These are phyloP conservation scores for Fonsecaea multimorphosa DNA, from an alignment of 2,329 filamentous ascomycete species.

Conservation along the genomic window DNA sequence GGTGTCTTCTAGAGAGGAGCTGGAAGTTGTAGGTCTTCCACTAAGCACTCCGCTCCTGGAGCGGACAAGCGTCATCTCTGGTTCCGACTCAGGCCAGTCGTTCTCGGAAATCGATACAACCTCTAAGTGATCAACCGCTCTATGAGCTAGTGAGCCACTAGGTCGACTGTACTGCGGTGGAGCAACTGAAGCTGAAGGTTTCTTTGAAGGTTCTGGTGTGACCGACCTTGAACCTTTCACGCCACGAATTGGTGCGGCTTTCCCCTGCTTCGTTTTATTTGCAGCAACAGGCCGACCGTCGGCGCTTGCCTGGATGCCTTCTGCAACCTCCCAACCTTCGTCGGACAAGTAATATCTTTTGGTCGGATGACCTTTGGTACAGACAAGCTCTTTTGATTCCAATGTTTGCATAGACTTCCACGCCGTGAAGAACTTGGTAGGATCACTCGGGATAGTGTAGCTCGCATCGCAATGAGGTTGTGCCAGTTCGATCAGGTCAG, in stretches of 20 bases:
- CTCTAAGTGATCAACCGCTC: conserved; percentile 17
- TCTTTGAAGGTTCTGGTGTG: neutral
- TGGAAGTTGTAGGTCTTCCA: conserved; percentile 5
- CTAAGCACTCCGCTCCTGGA: neutral
- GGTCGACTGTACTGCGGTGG: neutral
- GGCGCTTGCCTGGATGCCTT: conserved; percentile 46
- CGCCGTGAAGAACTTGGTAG: conserved; percentile 75
- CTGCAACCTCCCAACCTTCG: conserved; percentile 77
- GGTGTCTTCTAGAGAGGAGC: conserved; percentile 47
- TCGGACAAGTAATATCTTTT: conserved; percentile 75
- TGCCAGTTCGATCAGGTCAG: conserved; percentile 70
- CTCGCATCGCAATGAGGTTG: conserved; percentile 76
- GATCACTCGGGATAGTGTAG: conserved; percentile 70
- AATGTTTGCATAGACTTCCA: conserved; percentile 85
- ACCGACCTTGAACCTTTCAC: neutral
- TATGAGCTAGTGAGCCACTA: neutral
- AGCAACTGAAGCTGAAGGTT: neutral
- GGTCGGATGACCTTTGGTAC: conserved; percentile 70
- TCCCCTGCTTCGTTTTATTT: conserved; percentile 8
- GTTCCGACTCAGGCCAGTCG: conserved; percentile 2
- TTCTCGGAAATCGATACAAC: conserved; percentile 23
- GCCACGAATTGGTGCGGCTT: conserved; percentile 7
- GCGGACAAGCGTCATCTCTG: neutral
- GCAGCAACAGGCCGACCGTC: conserved; percentile 17
- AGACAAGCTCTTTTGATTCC: conserved; percentile 73